Evolutionary conservation across 352 stramenopile genomes (phyloP).

Genomic region (Achlya hypogyna): DNA sequence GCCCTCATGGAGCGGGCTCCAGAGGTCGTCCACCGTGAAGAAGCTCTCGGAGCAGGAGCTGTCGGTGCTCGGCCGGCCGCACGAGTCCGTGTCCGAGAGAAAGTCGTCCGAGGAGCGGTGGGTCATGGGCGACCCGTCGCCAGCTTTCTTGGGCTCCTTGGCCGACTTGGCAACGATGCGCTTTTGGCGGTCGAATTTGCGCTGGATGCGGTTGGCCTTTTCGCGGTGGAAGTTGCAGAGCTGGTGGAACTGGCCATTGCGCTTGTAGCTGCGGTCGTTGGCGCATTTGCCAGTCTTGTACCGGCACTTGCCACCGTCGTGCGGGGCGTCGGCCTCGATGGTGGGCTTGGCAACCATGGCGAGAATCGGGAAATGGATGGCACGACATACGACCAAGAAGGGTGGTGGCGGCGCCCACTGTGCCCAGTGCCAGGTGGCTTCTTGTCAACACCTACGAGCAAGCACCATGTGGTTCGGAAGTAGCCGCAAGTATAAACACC

Average conservation of each 20-base stretch:
- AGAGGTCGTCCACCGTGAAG: conserved; percentile 14
- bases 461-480: not conserved
- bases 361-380: not conserved
- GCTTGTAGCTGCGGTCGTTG: conserved; percentile 72
- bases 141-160: conserved; percentile 24
- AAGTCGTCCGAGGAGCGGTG: conserved; percentile 28
- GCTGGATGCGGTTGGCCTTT: conserved; percentile 86
- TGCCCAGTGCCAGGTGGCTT: conserved; percentile 6
- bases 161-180: conserved; percentile 53
- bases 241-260: conserved; percentile 78
- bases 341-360: not conserved
- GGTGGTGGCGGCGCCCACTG: not conserved
- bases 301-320: conserved; percentile 32
- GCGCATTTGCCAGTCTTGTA: conserved; percentile 86
- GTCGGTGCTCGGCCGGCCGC: conserved; percentile 44
- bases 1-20: conserved; percentile 1
- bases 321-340: not conserved
- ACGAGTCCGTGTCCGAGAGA: conserved; percentile 58
- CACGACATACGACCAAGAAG: not conserved
- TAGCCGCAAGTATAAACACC: conserved; percentile 1
- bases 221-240: conserved; percentile 82
- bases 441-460: not conserved
- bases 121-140: not conserved
- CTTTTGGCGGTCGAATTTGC: conserved; percentile 85
- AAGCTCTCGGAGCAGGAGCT: conserved; percentile 28